Conservation (phyloP, 495 filamentous ascomycete genomes). For the Bacidia rubella region DNA sequence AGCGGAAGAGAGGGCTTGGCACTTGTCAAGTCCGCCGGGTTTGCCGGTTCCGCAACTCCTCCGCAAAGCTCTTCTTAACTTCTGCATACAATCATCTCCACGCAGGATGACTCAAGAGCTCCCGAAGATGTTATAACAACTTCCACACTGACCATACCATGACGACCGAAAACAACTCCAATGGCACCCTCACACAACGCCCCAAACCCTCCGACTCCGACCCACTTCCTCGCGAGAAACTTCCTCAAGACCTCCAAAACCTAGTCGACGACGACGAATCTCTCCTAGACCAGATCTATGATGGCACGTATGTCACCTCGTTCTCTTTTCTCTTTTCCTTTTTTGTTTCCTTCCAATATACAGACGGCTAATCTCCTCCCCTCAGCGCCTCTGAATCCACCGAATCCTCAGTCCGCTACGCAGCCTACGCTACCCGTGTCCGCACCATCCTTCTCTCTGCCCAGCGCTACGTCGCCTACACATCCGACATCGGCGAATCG, state of each 20-base stretch:
- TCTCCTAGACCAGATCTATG: constrained; percentile 63
- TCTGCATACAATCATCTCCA: too few relatives aligned
- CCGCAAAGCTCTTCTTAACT: too few relatives aligned
- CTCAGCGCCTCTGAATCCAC: constrained; percentile 65
- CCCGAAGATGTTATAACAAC: too few relatives aligned
- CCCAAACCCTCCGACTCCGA: constrained; percentile 4
- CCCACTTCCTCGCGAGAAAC: constrained; percentile 36
- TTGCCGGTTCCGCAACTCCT: neutral
- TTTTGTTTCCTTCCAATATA: neutral
- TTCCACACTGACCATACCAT: neutral
- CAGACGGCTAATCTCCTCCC: neutral
- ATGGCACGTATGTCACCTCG: constrained; percentile 58
- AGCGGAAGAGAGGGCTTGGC: constrained; percentile 4
- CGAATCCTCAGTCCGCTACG: constrained; percentile 75
- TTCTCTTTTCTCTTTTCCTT: neutral
- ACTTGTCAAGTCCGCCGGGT: neutral
- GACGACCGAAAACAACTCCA: constrained; percentile 9
- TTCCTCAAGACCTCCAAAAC: constrained; percentile 57
- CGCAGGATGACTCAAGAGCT: too few relatives aligned
- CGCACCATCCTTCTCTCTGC: constrained; percentile 82
- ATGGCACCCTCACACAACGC: constrained; percentile 4
- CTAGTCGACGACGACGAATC: constrained; percentile 65
- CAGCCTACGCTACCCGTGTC: constrained; percentile 75
- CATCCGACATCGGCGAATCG: constrained; percentile 90
- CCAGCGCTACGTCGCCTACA: constrained; percentile 96